Evolutionary conservation across 495 filamentous ascomycete species (phyloP).

Genomic region (Neurospora tetraspora): DNA sequence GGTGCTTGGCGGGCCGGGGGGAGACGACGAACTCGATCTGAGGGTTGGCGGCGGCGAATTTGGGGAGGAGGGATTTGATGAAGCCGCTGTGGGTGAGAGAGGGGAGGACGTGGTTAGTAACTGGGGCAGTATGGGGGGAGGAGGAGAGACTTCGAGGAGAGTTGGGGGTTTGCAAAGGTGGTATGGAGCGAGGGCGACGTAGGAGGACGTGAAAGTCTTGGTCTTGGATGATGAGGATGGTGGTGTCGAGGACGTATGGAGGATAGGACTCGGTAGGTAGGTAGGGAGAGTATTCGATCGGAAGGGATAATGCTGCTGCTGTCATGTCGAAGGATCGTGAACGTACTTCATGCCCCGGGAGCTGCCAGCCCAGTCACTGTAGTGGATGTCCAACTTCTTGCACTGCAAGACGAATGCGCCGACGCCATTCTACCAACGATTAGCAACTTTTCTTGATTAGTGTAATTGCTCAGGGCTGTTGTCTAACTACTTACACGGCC

Average conservation of each 20-base stretch:
- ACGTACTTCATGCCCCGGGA: constrained; percentile 89
- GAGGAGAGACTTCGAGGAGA: too few relatives aligned
- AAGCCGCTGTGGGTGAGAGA: constrained; percentile 50
- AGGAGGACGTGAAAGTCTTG: not conserved
- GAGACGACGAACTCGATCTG: constrained; percentile 84
- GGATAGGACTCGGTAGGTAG: not conserved
- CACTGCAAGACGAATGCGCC: constrained; percentile 97
- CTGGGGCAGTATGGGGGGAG: not conserved
- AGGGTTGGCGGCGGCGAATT: constrained; percentile 73
- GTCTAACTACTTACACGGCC: constrained; percentile 42
- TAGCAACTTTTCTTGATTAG: not conserved
- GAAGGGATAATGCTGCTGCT: not conserved
- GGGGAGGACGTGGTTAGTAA: not conserved
- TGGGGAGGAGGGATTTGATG: constrained; percentile 61
- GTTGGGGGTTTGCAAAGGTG: too few relatives aligned
- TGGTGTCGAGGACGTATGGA: not conserved
- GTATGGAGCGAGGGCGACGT: not conserved
- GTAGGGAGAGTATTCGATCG: not conserved
- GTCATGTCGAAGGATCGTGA: not conserved
- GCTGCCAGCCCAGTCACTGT: constrained; percentile 89
- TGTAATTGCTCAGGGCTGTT: not conserved
- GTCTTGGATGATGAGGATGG: not conserved
- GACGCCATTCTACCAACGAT: constrained; percentile 67
- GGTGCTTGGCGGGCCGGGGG: constrained; percentile 77
- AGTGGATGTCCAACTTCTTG: constrained; percentile 89